These are phyloP conservation scores for Oryza meyeriana DNA, from an alignment of 176 grass and related monocot species.

Conservation along the genomic window DNA sequence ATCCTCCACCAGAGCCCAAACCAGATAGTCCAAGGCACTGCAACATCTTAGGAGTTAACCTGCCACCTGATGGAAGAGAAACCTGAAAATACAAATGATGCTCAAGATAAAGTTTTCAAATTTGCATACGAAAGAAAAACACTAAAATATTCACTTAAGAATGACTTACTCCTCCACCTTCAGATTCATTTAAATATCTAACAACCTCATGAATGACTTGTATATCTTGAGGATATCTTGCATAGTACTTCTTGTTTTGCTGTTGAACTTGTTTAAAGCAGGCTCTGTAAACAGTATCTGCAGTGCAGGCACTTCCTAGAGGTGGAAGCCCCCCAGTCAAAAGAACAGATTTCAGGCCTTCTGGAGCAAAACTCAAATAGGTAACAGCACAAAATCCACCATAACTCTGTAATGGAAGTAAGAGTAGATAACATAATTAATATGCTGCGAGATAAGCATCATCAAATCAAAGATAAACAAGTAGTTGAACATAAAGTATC, in stretches of 20 bases:
- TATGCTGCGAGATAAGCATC: background rate
- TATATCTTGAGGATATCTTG: slow-evolving; percentile 82
- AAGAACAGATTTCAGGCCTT: slow-evolving; percentile 90
- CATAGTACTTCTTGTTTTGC: slow-evolving; percentile 96
- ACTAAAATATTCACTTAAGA: background rate
- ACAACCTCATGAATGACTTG: slow-evolving; percentile 66
- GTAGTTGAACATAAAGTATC: background rate
- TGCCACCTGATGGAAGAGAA: slow-evolving; percentile 76
- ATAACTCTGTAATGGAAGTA: slow-evolving; percentile 58
- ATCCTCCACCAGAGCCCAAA: slow-evolving; percentile 81
- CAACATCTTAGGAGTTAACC: slow-evolving; percentile 85
- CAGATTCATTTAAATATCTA: slow-evolving; percentile 64
- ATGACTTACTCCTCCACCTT: slow-evolving; percentile 80
- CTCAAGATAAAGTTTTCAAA: slow-evolving; percentile 19
- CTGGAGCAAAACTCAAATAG: slow-evolving; percentile 93
- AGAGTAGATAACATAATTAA: background rate
- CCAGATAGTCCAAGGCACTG: slow-evolving; percentile 83
- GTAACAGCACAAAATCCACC: slow-evolving; percentile 96
- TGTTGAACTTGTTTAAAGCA: slow-evolving; percentile 80
- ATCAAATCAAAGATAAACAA: slow-evolving; percentile 13
- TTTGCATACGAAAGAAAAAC: background rate
- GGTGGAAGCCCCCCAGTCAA: slow-evolving; percentile 92
- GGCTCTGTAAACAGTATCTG: slow-evolving; percentile 78
- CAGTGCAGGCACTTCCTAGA: slow-evolving; percentile 64
- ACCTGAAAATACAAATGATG: slow-evolving; percentile 45